Base-by-base conservation (phyloP, 2,329 filamentous ascomycete genomes). In the Arthrobotrys pseudoclavata region DNA sequence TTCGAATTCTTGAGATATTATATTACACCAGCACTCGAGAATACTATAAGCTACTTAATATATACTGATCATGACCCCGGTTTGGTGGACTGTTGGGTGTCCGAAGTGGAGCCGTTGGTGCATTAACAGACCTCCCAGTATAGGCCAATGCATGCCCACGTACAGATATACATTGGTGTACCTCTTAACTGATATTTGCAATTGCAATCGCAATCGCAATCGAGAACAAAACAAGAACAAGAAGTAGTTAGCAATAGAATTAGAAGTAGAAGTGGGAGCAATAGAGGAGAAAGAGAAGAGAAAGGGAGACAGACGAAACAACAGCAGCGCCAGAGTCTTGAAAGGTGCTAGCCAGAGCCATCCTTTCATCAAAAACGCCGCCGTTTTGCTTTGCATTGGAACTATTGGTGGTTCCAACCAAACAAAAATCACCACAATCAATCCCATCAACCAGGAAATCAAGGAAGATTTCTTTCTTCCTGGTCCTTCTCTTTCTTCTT, bases 91-190 rank as follows among this genome's bases (percentile, higher is more conserved):
- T 69, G 66, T 69, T 69, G 66, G 66, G 24, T 31, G 42, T 40
- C 40, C 66, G 42, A 61, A 69, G 66, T 69, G 66, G 66, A 69
- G 66, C 66, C 66, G 66, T 57, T 34, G 42, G 42, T 60, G 31
- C 26, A 22, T 50, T 50, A 50, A 50, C 47, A 50, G 47, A 13
- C 18, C 47, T 24, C 42, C 42, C 20, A 9, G 42, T 45, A 45
- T 18, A 45, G 42, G 20, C n/a, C 31, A 22, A 22, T 34, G 47
- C 47, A 45, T 45, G 42, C 42, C 15, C 9, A 20, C n/a, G 4
- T 20, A 45, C 15, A 45, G n/a, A 9, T n/a, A n/a, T n/a, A n/a
- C 42, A 40, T 40, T 40, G 13, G 2, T 1, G 10, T 37, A 37
- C 34, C 9, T 48, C 9, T 12, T 50, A 13, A 45, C n/a, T 45